Base-by-base conservation (phyloP, 352 stramenopile genomes). In the Saprolegnia diclina region DNA sequence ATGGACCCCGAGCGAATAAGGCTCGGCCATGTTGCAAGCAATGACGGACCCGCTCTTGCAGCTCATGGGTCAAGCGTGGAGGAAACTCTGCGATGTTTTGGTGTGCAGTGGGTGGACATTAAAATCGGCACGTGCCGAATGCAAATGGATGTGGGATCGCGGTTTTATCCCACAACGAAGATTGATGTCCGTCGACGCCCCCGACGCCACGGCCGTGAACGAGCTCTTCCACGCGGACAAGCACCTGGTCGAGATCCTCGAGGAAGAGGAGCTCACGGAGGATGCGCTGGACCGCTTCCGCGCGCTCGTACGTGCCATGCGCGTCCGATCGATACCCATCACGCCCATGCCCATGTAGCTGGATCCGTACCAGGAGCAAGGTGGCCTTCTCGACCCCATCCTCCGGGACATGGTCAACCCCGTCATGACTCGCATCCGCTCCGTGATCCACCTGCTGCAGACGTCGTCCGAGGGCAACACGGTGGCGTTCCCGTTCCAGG, bases 401-500 rank as follows among this genome's bases (percentile, higher is more conserved):
- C 53, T 69, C 29, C 48, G 53, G 29, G 29, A 45, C 22, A 62
- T 69, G 63, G 48, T 69, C 18, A 45, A 26, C 14, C 63, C 63
- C 19, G 50, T 69, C 14, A 42, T 69, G 18, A 6, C 9, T 1
- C 63, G 53, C 37, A 69, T 69, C 38, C 63, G 54, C 11, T 18
- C 21, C 13, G 45, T 69, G 14, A 50, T 69, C n/a, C 19, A 45
- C 13, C 19, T 21, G 10, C 21, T 55, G 42, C 5, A 21, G 50
- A 35, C 24, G 18, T 40, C 64, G 11, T 65, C 37, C 19, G 59
- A 74, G 45, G 10, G 35, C 66, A 18, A 72, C 75, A 56, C 62
- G 77, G 16, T 16, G 4, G 79, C 75, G 45, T 92, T 95, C 70
- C 81, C 87, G 2, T 93, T 85, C 44, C 84, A 95, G 71, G 74